phyloP scores from a whole-genome alignment of 768 basidiomycete genomes.

The Thelephora aurantiotincta region DNA sequence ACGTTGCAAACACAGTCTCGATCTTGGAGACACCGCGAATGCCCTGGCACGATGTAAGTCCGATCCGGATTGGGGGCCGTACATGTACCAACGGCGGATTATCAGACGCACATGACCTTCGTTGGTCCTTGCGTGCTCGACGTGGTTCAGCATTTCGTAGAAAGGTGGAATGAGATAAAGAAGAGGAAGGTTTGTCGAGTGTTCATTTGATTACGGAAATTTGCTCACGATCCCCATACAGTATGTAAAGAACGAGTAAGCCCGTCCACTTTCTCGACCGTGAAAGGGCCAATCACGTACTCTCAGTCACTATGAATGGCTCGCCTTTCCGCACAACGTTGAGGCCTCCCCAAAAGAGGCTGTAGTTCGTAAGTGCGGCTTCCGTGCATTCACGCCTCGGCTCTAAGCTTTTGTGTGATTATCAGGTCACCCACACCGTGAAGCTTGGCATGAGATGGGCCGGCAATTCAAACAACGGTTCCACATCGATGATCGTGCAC shows the following conservation, averaged over 20 bases:
- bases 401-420: background rate
- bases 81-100: conserved; percentile 1
- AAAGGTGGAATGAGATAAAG: conserved; percentile 87
- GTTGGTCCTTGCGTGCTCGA: conserved; percentile 77
- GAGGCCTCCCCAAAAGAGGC: conserved; percentile 49
- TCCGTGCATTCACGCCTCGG: background rate
- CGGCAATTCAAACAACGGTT: conserved; percentile 50
- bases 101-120: conserved; percentile 72
- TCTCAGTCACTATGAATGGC: conserved; percentile 41
- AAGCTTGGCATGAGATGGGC: conserved; percentile 45
- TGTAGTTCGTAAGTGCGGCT: conserved; percentile 32
- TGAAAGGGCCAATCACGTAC: background rate
- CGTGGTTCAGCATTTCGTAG: conserved; percentile 84
- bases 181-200: conserved; percentile 49
- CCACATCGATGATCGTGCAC: conserved; percentile 27
- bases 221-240: conserved; percentile 5
- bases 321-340: conserved; percentile 69
- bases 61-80: conserved; percentile 2
- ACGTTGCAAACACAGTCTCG: conserved; percentile 54
- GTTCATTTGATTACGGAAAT: background rate
- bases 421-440: conserved; percentile 51
- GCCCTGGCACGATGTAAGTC: conserved; percentile 91
- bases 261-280: background rate
- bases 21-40: conserved; percentile 59
- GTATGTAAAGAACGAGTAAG: conserved; percentile 18